Base-by-base conservation (phyloP, 495 filamentous ascomycete genomes). In the Jackrogersella multiformis region DNA sequence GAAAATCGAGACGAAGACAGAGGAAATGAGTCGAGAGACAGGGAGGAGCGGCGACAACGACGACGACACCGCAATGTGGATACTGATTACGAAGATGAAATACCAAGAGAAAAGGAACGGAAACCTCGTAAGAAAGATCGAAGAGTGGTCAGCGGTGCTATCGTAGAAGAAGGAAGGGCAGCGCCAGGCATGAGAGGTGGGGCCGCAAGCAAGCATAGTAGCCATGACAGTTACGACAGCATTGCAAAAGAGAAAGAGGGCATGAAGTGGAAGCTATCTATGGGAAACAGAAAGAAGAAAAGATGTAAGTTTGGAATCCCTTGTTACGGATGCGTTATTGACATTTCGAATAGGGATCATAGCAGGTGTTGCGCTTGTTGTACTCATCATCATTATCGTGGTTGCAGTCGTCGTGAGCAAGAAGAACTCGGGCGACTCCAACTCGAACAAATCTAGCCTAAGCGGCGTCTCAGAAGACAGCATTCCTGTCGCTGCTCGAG, bases 321-420 rank as follows among this genome's bases (percentile, higher is more conserved):
- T 28, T 5, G 12, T 26, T 16, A 12, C 10, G 13, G 13, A 10
- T 10, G 36, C 12, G n/a, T 32, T 32, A 56, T 66, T 77, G 51
- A 77, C 71, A 35, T n/a, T 12, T 26, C 57, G 15, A n/a, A 64
- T 74, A 83, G 85, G 79, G 78, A 83, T 88, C 23, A 76, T 85
- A 41, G 75, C 83, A 15, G 84, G 80, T 5, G 59, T 83, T 5
- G 77, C 82, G 3, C 64, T 89, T 2, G 70, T 92, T 2, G 39
- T 93, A 15, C 63, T 94, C 6, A 79, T 92, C 13, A 89, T 97
- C 44, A 83, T 92, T 52, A 90, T 96, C 44, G 85, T 85, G 0
- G 87, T 93, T 44, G 93, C 88, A 0, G 83, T 94, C 4, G 82
- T 90, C 10, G 83, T 90, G 32, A 88, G 87, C 24, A 89, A 91